A percentile compares a stretch with the other conserved stretches of the same genome.
These are phyloP conservation scores for Entonaema liquescens DNA, from an alignment of 495 filamentous ascomycete genomes.

Conservation along the genomic window DNA sequence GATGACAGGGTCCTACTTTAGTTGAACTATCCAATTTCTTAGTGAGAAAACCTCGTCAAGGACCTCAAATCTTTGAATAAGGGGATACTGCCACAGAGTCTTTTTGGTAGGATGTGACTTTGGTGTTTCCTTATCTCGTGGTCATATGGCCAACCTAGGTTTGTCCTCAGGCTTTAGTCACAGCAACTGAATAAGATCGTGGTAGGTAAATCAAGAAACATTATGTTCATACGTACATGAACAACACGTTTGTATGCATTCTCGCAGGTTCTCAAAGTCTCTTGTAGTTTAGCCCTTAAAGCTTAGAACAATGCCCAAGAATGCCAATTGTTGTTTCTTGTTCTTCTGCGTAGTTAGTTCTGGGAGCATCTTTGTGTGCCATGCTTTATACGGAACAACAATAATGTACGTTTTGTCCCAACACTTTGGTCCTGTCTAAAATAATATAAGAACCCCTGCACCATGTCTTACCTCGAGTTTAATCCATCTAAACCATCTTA, in stretches of 20 bases:
- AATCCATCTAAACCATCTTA: neutral
- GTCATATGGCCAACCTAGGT: neutral
- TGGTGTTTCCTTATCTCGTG: neutral
- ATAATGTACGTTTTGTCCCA: neutral
- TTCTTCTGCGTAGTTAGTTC: neutral
- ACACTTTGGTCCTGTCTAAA: neutral
- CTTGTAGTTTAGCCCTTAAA: neutral
- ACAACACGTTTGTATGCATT: neutral
- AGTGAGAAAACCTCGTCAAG: neutral
- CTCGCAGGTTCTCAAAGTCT: neutral
- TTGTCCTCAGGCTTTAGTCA: neutral
- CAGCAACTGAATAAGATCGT: neutral
- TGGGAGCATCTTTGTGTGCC: neutral
- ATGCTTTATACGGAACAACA: slow-evolving; percentile 21
- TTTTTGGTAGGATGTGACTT: neutral
- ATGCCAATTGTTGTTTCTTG: neutral
- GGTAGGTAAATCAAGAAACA: neutral
- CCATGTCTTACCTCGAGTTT: neutral
- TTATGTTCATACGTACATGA: neutral
- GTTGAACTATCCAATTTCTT: neutral
- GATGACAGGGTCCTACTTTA: neutral
- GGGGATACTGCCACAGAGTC: neutral
- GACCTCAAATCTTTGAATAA: neutral
- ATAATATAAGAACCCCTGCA: neutral
- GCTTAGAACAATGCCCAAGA: neutral